Conservation (phyloP, 176 grass and related monocot genomes). For the Elaeis guineensis region DNA sequence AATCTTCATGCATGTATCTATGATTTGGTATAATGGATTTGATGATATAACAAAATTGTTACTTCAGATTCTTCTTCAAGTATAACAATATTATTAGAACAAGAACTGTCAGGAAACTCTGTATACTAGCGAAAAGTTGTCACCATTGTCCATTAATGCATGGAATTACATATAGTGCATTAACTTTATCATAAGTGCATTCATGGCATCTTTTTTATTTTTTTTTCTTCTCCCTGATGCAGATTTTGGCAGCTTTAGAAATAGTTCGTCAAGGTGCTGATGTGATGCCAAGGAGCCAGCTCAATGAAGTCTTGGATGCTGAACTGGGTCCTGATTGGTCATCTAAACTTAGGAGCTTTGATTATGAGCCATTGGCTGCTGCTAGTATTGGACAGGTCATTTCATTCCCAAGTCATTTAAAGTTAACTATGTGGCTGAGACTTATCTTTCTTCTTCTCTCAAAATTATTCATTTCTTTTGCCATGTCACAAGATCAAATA, state of each 20-base stretch:
- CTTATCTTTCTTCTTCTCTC: too few species aligned
- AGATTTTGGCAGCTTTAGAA: slow-evolving; percentile 86
- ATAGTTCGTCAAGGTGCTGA: slow-evolving; percentile 94
- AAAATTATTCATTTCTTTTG: too few species aligned
- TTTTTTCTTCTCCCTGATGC: slow-evolving; percentile 6
- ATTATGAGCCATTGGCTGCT: slow-evolving; percentile 84
- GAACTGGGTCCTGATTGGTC: slow-evolving; percentile 69
- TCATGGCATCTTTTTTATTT: background rate
- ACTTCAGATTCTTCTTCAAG: too few species aligned
- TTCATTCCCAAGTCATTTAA: background rate
- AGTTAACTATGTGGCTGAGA: background rate
- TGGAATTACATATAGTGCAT: background rate
- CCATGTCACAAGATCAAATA: too few species aligned
- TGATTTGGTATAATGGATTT: too few species aligned
- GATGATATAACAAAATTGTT: too few species aligned
- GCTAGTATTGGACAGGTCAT: slow-evolving; percentile 81
- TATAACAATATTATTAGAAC: too few species aligned
- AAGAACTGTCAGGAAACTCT: too few species aligned
- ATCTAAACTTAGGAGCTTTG: slow-evolving; percentile 78
- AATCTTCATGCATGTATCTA: too few species aligned
- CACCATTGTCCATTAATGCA: too few species aligned
- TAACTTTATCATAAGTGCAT: background rate
- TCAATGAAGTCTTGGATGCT: slow-evolving; percentile 67
- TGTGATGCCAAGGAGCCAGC: slow-evolving; percentile 89
- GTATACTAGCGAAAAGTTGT: too few species aligned